These are phyloP conservation scores for Puccinia horiana DNA, from an alignment of 1,284 basidiomycete genomes.

Conservation along the genomic window DNA sequence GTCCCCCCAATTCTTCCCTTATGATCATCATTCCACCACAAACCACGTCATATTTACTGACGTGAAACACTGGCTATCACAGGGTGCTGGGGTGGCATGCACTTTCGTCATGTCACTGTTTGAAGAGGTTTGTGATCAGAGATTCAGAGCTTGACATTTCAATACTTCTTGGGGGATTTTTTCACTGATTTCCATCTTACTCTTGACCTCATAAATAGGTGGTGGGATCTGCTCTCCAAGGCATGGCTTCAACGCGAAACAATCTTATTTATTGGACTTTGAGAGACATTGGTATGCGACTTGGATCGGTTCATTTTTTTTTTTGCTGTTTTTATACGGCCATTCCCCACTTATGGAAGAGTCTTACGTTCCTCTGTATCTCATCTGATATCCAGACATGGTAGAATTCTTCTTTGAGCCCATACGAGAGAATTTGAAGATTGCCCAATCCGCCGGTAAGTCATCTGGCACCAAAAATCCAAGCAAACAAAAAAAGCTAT, in stretches of 20 bases:
- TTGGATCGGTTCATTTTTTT: neutral
- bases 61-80: neutral
- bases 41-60: neutral
- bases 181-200: neutral
- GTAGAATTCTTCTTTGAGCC: constrained; percentile 38
- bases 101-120: constrained; percentile 45
- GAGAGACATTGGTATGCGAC: constrained; percentile 33
- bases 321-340: neutral
- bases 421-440: constrained; percentile 31
- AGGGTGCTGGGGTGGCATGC: constrained; percentile 34
- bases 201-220: constrained; percentile 3
- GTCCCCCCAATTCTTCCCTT: neutral
- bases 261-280: constrained; percentile 38
- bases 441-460: constrained; percentile 30
- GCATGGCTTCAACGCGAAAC: constrained; percentile 10
- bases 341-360: neutral
- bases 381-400: constrained; percentile 15
- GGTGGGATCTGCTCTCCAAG: constrained; percentile 38
- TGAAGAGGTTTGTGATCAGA: constrained; percentile 37
- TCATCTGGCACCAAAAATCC: neutral
- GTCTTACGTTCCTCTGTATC: neutral
- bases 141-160: neutral
- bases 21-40: neutral
- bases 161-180: neutral
- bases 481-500: neutral